Percentiles rank a stretch among this genome's conserved stretches.
Conservation (phyloP, 805 yeast species). For the Ogataea minuta region DNA sequence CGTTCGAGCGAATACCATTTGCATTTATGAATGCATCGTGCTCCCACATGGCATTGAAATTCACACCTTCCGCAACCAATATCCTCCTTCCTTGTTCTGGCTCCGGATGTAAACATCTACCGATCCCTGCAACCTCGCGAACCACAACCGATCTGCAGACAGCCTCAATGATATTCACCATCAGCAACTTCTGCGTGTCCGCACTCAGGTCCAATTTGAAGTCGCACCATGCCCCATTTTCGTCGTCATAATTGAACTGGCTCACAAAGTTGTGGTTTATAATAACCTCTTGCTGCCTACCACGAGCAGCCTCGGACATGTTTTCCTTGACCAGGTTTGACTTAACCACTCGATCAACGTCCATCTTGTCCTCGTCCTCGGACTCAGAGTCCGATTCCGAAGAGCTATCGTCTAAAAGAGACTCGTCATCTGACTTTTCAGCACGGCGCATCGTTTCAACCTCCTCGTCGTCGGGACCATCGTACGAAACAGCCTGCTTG, state of each 20-base stretch:
- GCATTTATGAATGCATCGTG: conserved; percentile 91
- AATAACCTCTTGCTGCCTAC: conserved; percentile 82
- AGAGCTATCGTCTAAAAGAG: conserved; percentile 37
- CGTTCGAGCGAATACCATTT: conserved; percentile 87
- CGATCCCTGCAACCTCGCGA: conserved; percentile 86
- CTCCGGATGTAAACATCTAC: conserved; percentile 85
- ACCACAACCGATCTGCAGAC: conserved; percentile 88
- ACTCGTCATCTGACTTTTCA: conserved; percentile 75
- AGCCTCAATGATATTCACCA: conserved; percentile 95
- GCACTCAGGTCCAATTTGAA: conserved; percentile 81
- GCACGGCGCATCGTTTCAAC: conserved; percentile 84
- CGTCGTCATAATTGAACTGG: conserved; percentile 87
- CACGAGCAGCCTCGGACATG: conserved; percentile 63
- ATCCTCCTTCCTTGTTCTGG: conserved; percentile 69
- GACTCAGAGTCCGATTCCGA: conserved; percentile 40
- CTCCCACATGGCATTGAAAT: conserved; percentile 97
- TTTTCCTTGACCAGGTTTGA: conserved; percentile 24
- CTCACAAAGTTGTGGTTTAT: conserved; percentile 71
- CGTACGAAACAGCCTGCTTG: conserved; percentile 88
- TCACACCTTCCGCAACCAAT: conserved; percentile 96
- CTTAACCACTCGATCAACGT: conserved; percentile 3
- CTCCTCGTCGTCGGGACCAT: conserved; percentile 94
- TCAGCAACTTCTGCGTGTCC: conserved; percentile 85
- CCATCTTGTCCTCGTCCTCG: conserved; percentile 37
- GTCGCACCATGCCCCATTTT: conserved; percentile 87